Conservation (phyloP, 2,329 filamentous ascomycete species). For the Cytospora schulzeri region DNA sequence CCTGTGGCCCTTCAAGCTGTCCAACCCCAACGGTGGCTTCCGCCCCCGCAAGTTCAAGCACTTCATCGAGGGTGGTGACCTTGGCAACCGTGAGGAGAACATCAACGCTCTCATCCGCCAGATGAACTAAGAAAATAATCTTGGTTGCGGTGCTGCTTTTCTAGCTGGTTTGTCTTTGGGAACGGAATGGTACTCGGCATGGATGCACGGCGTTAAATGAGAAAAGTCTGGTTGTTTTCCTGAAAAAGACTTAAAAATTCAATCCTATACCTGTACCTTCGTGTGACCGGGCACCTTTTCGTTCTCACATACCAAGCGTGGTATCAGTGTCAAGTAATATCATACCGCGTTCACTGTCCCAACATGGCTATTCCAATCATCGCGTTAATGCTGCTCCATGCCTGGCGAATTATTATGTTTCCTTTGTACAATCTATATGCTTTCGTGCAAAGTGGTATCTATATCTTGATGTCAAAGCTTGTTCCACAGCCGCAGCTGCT, state of each 20-base stretch:
- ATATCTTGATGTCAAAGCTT: conserved; percentile 89
- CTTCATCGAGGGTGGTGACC: conserved; percentile 97
- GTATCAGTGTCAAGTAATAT: conserved; percentile 22
- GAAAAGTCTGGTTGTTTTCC: conserved; percentile 29
- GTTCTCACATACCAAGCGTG: conserved; percentile 13
- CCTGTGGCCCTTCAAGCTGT: conserved; percentile 99
- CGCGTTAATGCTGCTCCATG: conserved; percentile 13
- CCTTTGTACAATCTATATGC: not conserved
- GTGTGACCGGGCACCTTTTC: conserved; percentile 27
- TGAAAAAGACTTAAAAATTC: conserved; percentile 23
- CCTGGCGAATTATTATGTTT: conserved; percentile 16
- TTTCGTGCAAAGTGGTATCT: conserved; percentile 25
- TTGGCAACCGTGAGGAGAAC: conserved; percentile 97
- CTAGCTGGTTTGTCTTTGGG: conserved; percentile 37
- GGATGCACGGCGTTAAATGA: conserved; percentile 41
- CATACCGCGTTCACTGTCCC: conserved; percentile 18
- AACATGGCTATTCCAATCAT: conserved; percentile 15
- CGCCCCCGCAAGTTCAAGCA: conserved; percentile 97
- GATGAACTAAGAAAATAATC: conserved; percentile 81
- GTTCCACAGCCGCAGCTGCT: conserved; percentile 97
- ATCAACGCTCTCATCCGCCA: conserved; percentile 96
- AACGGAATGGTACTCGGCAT: conserved; percentile 32
- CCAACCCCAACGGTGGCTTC: conserved; percentile 97
- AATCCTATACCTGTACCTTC: conserved; percentile 23
- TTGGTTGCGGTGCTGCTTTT: conserved; percentile 22